A percentile compares a stretch with the other conserved stretches of the same genome.
Evolutionary conservation across 2,329 filamentous ascomycete genomes (phyloP).

Genomic region (Alternaria sp.): DNA sequence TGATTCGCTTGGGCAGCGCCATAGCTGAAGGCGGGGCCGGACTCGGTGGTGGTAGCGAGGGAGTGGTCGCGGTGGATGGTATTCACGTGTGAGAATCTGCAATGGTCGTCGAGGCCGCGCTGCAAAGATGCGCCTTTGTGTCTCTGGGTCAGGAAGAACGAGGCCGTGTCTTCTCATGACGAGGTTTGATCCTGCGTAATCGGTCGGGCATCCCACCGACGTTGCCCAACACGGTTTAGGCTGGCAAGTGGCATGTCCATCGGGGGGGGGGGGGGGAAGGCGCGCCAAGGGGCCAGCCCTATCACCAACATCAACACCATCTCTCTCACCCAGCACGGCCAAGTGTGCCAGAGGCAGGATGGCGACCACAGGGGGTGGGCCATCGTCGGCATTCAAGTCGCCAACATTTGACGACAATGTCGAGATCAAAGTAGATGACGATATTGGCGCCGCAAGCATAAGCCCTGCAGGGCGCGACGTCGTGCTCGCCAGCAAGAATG

Average conservation of each 20-base stretch:
- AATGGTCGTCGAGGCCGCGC: conserved; percentile 1
- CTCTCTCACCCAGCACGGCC: conserved; percentile 1
- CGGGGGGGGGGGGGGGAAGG: conserved; percentile 4
- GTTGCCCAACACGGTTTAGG: conserved; percentile 5
- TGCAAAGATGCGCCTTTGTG: conserved; percentile 2
- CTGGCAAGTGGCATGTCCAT: conserved; percentile 9
- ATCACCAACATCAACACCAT: conserved; percentile 22
- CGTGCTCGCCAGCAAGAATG: conserved; percentile 84
- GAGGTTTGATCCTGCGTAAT: conserved; percentile 19
- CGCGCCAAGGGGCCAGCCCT: conserved; percentile 8
- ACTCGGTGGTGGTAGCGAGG: conserved; percentile 6
- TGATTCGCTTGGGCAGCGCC: conserved; percentile 93
- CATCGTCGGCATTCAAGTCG: conserved; percentile 75
- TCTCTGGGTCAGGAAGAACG: conserved; percentile 4
- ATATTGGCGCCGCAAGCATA: conserved; percentile 88
- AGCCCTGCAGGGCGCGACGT: conserved; percentile 91
- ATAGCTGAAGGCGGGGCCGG: conserved; percentile 24
- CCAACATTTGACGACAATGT: conserved; percentile 86
- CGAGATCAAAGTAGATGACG: conserved; percentile 79
- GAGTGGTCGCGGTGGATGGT: conserved; percentile 3
- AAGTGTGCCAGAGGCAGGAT: conserved; percentile 21
- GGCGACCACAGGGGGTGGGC: conserved; percentile 38
- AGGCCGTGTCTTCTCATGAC: conserved; percentile 11
- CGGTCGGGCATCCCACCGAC: conserved; percentile 5
- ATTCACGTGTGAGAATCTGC: background rate